Percentiles rank a stretch among this genome's conserved stretches.
These are phyloP conservation scores for Chaetoscypha palmicola DNA, from an alignment of 2,329 filamentous ascomycete species.

Conservation along the genomic window DNA sequence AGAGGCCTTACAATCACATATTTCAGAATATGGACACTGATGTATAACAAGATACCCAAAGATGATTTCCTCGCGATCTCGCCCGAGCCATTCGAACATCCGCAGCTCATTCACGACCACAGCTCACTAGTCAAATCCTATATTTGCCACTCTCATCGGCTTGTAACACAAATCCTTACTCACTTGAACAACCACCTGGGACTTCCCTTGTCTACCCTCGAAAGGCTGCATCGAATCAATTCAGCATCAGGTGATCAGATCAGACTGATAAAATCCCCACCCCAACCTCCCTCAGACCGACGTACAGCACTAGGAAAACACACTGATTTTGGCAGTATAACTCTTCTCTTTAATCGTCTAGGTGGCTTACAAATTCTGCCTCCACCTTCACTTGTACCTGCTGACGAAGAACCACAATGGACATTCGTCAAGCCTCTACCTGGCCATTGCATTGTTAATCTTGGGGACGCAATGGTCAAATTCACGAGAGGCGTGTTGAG, in stretches of 20 bases:
- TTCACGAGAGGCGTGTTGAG: slow-evolving; percentile 31
- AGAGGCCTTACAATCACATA: background rate
- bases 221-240: slow-evolving; percentile 15
- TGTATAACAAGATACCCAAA: slow-evolving; percentile 26
- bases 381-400: slow-evolving; percentile 18
- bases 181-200: slow-evolving; percentile 24
- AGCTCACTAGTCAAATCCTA: slow-evolving; percentile 16
- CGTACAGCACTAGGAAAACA: slow-evolving; percentile 27
- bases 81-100: slow-evolving; percentile 16
- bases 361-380: slow-evolving; percentile 35
- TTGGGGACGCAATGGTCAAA: slow-evolving; percentile 34
- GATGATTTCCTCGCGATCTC: slow-evolving; percentile 25
- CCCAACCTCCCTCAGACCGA: slow-evolving; percentile 22
- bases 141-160: slow-evolving; percentile 17
- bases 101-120: slow-evolving; percentile 19
- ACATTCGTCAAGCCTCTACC: slow-evolving; percentile 31
- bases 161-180: slow-evolving; percentile 19
- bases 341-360: slow-evolving; percentile 35
- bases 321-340: slow-evolving; percentile 36
- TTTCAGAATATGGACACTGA: slow-evolving; percentile 1
- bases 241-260: slow-evolving; percentile 22
- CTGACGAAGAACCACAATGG: slow-evolving; percentile 25
- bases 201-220: slow-evolving; percentile 19
- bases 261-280: slow-evolving; percentile 24
- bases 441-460: slow-evolving; percentile 33